A percentile compares a stretch with the other conserved stretches of the same genome.
Evolutionary conservation across 495 filamentous ascomycete genomes (phyloP).

Genomic region (Apiosordaria backusii): DNA sequence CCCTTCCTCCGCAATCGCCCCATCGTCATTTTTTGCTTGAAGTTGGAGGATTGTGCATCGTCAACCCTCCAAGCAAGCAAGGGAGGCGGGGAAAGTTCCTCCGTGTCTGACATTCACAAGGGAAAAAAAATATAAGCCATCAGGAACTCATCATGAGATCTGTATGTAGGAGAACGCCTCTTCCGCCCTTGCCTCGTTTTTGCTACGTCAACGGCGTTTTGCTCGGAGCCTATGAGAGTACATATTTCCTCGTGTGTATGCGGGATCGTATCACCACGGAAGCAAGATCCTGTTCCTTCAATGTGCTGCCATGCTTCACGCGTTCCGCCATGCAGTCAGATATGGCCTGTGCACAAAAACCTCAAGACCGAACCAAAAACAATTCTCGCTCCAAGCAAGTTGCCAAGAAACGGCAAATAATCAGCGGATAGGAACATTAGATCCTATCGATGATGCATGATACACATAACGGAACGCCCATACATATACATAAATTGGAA

Average conservation of each 20-base stretch:
- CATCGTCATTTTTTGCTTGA: background rate
- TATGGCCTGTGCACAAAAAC: background rate
- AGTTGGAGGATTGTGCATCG: background rate
- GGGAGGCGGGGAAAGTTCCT: background rate
- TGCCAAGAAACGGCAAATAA: background rate
- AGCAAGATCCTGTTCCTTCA: background rate
- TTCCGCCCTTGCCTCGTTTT: background rate
- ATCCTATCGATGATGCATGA: background rate
- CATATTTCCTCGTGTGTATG: background rate
- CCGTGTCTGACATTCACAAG: background rate
- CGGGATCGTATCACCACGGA: background rate
- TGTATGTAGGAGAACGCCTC: background rate
- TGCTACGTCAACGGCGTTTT: background rate
- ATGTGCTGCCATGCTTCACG: background rate
- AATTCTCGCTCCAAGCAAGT: background rate
- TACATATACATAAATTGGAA: background rate
- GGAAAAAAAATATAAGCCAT: no score
- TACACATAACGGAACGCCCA: background rate
- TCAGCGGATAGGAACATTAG: background rate
- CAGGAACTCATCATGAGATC: background rate
- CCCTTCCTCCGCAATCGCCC: no score
- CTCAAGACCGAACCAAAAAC: background rate
- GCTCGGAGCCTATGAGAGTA: no score
- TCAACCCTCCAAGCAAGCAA: no score
- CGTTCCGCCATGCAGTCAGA: no score